Conservation (phyloP, 192 early-diverging fungal species). For the Coemansia javaensis region DNA sequence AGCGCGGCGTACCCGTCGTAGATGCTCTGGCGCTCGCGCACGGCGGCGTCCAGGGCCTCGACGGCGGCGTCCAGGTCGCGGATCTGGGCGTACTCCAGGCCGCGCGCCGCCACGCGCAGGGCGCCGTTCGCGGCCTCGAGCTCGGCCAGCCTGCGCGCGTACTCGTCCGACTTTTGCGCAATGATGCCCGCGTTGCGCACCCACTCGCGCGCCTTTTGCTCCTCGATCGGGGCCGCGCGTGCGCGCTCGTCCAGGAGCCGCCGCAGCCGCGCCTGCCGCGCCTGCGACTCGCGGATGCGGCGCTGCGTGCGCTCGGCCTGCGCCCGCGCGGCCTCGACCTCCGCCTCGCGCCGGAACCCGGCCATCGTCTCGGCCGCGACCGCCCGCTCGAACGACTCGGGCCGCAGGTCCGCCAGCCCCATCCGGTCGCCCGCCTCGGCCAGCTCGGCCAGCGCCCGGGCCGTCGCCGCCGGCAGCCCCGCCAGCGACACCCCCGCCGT, state of each 20-base stretch:
- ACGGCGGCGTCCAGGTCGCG: slow-evolving; percentile 10
- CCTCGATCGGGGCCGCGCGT: slow-evolving; percentile 18
- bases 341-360: slow-evolving; percentile 9
- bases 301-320: not conserved
- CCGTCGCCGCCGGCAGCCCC: slow-evolving; percentile 9
- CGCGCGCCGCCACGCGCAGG: slow-evolving; percentile 1
- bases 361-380: slow-evolving; percentile 14
- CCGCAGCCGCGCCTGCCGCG: slow-evolving; percentile 13
- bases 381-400: slow-evolving; percentile 30
- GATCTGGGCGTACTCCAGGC: slow-evolving; percentile 28
- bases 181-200: slow-evolving; percentile 35
- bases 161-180: slow-evolving; percentile 31
- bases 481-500: slow-evolving; percentile 7
- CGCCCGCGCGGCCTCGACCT: not conserved
- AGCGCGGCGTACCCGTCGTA: slow-evolving; percentile 26
- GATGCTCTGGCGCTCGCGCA: slow-evolving; percentile 11
- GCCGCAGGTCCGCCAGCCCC: slow-evolving; percentile 13
- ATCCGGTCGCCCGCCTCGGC: slow-evolving; percentile 14
- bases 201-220: slow-evolving; percentile 50
- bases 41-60: not conserved
- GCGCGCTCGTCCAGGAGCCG: slow-evolving; percentile 13
- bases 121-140: not conserved
- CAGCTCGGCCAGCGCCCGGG: slow-evolving; percentile 16
- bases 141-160: slow-evolving; percentile 16
- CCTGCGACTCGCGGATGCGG: slow-evolving; percentile 13